phyloP scores from a whole-genome alignment of 176 grass and related monocot species.

The Oryza longistaminata region DNA sequence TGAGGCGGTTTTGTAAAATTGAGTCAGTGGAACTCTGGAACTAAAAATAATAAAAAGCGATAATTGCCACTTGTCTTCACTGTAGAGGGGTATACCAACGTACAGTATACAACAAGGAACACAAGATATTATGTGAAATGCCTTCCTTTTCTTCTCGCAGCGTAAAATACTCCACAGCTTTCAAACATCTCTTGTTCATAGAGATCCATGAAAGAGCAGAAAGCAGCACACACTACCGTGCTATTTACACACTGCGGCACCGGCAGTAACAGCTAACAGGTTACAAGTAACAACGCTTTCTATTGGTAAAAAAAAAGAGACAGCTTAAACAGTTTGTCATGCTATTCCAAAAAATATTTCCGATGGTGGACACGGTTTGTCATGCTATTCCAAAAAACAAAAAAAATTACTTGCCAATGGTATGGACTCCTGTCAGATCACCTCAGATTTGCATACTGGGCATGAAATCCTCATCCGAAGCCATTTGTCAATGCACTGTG shows the following conservation, averaged over 20 bases:
- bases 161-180: neutral
- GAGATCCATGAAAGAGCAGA: neutral
- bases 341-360: conserved; percentile 10
- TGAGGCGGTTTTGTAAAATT: neutral
- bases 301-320: conserved; percentile 9
- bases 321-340: conserved; percentile 8
- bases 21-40: neutral
- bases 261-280: neutral
- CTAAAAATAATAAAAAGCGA: neutral
- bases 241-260: neutral
- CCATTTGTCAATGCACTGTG: conserved; percentile 91
- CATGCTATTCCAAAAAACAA: conserved; percentile 3
- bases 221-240: neutral
- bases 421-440: conserved; percentile 28
- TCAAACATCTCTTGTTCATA: neutral
- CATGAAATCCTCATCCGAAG: conserved; percentile 67
- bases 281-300: neutral
- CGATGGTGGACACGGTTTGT: neutral
- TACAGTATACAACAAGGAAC: neutral
- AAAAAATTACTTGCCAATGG: neutral
- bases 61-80: neutral
- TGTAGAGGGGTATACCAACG: neutral
- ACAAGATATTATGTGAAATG: neutral
- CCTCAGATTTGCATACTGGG: conserved; percentile 72
- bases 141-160: neutral